Evolutionary conservation across 1,284 basidiomycete genomes (phyloP).

Genomic region (Stereum hirsutum): DNA sequence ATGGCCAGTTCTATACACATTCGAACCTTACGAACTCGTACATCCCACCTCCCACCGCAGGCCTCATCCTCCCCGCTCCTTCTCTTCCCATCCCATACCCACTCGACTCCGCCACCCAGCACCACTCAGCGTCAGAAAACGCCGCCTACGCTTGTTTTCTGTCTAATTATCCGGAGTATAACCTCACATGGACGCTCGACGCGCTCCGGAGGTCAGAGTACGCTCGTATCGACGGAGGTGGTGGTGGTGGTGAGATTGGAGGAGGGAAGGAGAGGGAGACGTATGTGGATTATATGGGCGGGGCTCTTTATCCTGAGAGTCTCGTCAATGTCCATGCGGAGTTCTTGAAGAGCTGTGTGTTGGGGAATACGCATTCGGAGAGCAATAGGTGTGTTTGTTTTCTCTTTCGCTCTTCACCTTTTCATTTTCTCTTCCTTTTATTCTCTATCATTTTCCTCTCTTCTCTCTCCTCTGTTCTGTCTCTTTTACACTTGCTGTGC

Average conservation of each 20-base stretch:
- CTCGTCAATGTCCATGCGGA: slow-evolving; percentile 59
- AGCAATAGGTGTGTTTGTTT: slow-evolving; percentile 52
- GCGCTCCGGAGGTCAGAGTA: slow-evolving; percentile 65
- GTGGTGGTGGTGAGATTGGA: slow-evolving; percentile 2
- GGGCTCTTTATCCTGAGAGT: slow-evolving; percentile 65
- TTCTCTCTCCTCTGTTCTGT: not conserved
- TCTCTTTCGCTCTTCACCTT: slow-evolving; percentile 12
- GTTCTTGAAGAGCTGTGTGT: slow-evolving; percentile 53
- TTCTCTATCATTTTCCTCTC: not conserved
- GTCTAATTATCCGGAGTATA: slow-evolving; percentile 28
- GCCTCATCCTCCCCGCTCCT: slow-evolving; percentile 18
- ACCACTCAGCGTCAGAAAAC: not conserved
- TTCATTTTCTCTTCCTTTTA: not conserved
- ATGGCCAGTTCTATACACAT: no score
- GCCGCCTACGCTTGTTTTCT: slow-evolving; percentile 27
- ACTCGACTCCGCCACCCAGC: not conserved
- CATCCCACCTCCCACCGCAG: slow-evolving; percentile 16
- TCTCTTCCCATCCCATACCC: not conserved
- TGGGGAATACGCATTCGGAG: slow-evolving; percentile 78
- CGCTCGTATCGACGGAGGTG: slow-evolving; percentile 38
- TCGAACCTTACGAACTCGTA: slow-evolving; percentile 6
- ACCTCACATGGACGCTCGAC: slow-evolving; percentile 41
- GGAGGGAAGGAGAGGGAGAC: slow-evolving; percentile 35
- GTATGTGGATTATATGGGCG: slow-evolving; percentile 82
- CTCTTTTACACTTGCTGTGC: not conserved